A percentile compares a stretch with the other conserved stretches of the same genome.
phyloP scores from a whole-genome alignment of 495 filamentous ascomycete genomes.

The Thozetella sp. region DNA sequence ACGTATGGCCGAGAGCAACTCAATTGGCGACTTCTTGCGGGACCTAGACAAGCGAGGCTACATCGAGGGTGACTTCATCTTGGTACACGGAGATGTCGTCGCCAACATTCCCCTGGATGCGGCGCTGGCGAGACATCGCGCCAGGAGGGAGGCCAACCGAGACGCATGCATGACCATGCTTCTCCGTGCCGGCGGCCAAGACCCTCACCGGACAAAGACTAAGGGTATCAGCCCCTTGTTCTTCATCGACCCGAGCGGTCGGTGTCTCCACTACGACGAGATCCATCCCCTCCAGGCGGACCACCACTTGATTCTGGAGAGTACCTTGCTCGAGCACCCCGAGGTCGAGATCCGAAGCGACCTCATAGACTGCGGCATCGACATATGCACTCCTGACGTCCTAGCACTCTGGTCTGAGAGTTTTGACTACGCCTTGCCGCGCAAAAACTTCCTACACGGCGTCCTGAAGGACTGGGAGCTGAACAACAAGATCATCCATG shows the following conservation, averaged over 20 bases:
- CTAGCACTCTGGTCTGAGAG: slow-evolving; percentile 95
- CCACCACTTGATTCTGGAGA: slow-evolving; percentile 67
- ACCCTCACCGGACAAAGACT: slow-evolving; percentile 70
- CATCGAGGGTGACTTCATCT: slow-evolving; percentile 87
- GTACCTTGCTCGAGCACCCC: slow-evolving; percentile 57
- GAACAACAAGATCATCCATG: slow-evolving; percentile 93
- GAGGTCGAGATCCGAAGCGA: slow-evolving; percentile 84
- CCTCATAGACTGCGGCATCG: slow-evolving; percentile 91
- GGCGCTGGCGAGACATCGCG: slow-evolving; percentile 77
- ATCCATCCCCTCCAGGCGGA: slow-evolving; percentile 50
- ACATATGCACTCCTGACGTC: slow-evolving; percentile 97
- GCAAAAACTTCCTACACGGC: slow-evolving; percentile 85
- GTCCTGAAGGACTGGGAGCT: slow-evolving; percentile 96
- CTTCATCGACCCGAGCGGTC: slow-evolving; percentile 76
- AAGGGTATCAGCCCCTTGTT: slow-evolving; percentile 79
- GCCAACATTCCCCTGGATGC: slow-evolving; percentile 83
- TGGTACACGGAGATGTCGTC: slow-evolving; percentile 94
- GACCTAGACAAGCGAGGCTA: slow-evolving; percentile 87
- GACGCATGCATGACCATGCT: slow-evolving; percentile 99
- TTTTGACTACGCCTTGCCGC: slow-evolving; percentile 91
- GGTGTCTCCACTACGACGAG: slow-evolving; percentile 95
- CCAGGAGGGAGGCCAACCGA: slow-evolving; percentile 80
- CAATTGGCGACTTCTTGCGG: slow-evolving; percentile 92
- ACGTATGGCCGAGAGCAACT: slow-evolving; percentile 77
- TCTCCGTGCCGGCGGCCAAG: slow-evolving; percentile 73